Conservation (phyloP, 2,329 filamentous ascomycete genomes). For the Calonectria ilicicola region DNA sequence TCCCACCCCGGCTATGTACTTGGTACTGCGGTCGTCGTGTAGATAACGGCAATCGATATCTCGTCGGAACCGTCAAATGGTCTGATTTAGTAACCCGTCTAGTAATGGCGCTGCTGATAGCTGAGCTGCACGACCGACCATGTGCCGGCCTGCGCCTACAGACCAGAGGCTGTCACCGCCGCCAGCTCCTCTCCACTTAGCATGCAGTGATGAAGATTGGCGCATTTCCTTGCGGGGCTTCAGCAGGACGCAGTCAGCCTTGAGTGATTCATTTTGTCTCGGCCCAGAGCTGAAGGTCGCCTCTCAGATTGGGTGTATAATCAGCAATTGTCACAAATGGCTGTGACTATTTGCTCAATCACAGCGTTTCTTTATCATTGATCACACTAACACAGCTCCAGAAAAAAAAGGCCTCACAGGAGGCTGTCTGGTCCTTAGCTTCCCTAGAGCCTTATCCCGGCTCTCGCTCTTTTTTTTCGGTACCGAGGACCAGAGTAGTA, state of each 20-base stretch:
- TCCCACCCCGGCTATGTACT: neutral
- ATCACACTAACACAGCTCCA: slow-evolving; percentile 7
- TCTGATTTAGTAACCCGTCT: neutral
- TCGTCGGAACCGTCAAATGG: neutral
- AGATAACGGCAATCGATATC: slow-evolving; percentile 6
- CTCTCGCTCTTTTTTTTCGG: slow-evolving; percentile 32
- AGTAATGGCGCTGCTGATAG: neutral
- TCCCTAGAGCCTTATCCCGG: slow-evolving; percentile 24
- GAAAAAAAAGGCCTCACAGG: slow-evolving; percentile 26
- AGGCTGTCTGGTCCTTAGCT: slow-evolving; percentile 28
- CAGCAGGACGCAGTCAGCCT: neutral
- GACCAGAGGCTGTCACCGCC: neutral
- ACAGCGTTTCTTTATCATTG: neutral
- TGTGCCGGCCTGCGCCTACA: neutral
- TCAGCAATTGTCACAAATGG: neutral
- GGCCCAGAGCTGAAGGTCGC: neutral
- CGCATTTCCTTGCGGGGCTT: neutral
- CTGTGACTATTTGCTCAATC: neutral
- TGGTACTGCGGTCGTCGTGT: neutral
- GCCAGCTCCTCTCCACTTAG: neutral
- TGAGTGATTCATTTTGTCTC: neutral
- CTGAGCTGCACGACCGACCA: neutral
- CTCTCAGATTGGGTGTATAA: neutral
- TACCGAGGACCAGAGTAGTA: slow-evolving; percentile 20
- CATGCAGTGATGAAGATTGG: neutral